Percentiles rank a stretch among this genome's conserved stretches.
Conservation (phyloP, 208 protist species). For the Leishmania braziliensis region DNA sequence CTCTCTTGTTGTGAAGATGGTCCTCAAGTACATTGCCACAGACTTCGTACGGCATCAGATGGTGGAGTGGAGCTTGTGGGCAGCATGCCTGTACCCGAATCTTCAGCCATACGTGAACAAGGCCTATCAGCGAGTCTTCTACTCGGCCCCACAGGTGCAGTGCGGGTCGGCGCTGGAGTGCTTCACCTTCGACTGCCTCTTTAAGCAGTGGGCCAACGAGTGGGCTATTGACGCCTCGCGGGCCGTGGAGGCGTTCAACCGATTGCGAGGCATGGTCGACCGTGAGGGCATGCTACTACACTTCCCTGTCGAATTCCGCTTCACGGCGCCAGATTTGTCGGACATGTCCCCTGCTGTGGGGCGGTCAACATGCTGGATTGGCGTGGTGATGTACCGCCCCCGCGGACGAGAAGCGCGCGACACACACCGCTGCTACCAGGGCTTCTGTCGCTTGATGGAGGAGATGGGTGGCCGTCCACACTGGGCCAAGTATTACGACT, state of each 20-base stretch:
- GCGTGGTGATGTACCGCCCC: conserved; percentile 87
- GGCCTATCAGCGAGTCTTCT: conserved; percentile 51
- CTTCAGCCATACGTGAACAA: conserved; percentile 73
- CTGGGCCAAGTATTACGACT: conserved; percentile 85
- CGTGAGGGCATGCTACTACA: conserved; percentile 58
- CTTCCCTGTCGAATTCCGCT: conserved; percentile 89
- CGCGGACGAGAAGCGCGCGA: conserved; percentile 50
- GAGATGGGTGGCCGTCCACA: conserved; percentile 73
- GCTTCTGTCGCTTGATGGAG: conserved; percentile 60
- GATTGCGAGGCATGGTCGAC: conserved; percentile 57
- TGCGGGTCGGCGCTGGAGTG: conserved; percentile 60
- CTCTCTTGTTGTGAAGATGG: conserved; percentile 8
- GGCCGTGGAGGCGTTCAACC: conserved; percentile 48
- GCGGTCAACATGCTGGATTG: conserved; percentile 79
- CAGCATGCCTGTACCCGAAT: conserved; percentile 41
- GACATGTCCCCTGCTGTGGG: conserved; percentile 64
- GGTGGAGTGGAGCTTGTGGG: conserved; percentile 52
- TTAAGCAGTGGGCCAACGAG: conserved; percentile 82
- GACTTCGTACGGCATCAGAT: conserved; percentile 63
- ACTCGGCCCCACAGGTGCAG: conserved; percentile 34
- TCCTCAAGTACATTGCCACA: conserved; percentile 20
- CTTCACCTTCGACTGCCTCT: conserved; percentile 86
- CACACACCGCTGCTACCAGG: conserved; percentile 65
- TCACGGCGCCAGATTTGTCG: conserved; percentile 53
- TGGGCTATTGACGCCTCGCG: conserved; percentile 65